phyloP scores from a whole-genome alignment of 2,329 filamentous ascomycete genomes.

The Furcasterigmium furcatum region DNA sequence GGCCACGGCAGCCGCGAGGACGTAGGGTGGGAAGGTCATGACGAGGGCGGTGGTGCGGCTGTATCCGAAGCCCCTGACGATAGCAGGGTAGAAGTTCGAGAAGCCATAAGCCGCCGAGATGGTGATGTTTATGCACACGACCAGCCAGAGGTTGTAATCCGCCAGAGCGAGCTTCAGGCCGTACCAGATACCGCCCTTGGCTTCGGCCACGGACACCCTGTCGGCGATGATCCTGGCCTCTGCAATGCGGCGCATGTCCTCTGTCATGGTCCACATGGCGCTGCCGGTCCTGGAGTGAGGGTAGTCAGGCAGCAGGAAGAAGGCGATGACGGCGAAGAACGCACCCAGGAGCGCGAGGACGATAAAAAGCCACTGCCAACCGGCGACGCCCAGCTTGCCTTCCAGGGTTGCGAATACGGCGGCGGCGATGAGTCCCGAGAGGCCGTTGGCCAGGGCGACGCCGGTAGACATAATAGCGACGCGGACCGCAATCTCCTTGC shows the following conservation, averaged over 20 bases:
- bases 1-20: constrained; percentile 50
- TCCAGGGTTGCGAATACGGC: neutral
- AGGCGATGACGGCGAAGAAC: constrained; percentile 25
- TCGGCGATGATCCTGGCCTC: neutral
- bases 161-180: constrained; percentile 8
- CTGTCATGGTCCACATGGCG: neutral
- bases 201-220: neutral
- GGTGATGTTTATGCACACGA: constrained; percentile 6
- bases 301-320: constrained; percentile 17
- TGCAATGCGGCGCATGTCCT: neutral
- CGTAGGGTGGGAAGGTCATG: constrained; percentile 54
- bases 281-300: constrained; percentile 3
- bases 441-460: neutral
- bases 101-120: constrained; percentile 23
- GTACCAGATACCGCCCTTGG: constrained; percentile 11
- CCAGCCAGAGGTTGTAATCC: constrained; percentile 4
- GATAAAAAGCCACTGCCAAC: constrained; percentile 10
- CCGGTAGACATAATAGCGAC: neutral
- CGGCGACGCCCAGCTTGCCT: neutral
- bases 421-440: neutral
- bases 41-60: constrained; percentile 45
- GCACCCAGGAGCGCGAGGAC: constrained; percentile 33
- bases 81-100: constrained; percentile 35
- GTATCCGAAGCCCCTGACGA: constrained; percentile 57
- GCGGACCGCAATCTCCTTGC: constrained; percentile 53